Base-by-base conservation (phyloP, 805 yeast genomes). In the Yarrowia phangngaensis region DNA sequence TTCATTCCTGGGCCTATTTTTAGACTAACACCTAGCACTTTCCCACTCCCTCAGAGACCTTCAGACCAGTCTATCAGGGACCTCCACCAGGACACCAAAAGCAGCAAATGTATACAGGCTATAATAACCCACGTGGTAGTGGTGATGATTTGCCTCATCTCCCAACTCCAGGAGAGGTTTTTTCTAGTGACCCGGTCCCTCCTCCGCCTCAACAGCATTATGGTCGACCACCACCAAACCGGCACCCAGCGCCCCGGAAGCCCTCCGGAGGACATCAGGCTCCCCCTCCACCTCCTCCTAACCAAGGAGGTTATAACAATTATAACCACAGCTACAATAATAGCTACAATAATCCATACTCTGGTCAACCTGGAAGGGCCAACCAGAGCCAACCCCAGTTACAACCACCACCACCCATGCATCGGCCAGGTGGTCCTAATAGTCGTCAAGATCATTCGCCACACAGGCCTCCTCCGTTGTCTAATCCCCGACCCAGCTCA, bases 1-100 rank as follows among this genome's bases (percentile, higher is more conserved):
- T 20, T 29, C 26, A 5, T 29, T 26, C 22, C 20, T 29, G 17
- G 32, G 35, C 16, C 35, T 29, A 7, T 29, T 29, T 41, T 41
- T 35, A 8, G 7, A 28, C 34, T 30, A 29, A 41, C 34, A 29
- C 48, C 12, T 24, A 41, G 48, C 48, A 41, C 35, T 41, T 41
- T 41, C 48, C 48, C 35, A 29, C 48, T 14, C 48, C 48, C 17
- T 28, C 8, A 12, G 48, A 41, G 28, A 29, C 48, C 28, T 38
- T 38, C 45, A 38, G n/a, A 23, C 27, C 45, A 14, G 45, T 27
- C 19, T 32, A 31, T 12, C 45, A 24, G n/a, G n/a, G n/a, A 19
- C 45, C 45, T 5, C 45, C 45, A 9, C 45, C 45, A 8, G 20
- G 24, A 15, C 15, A 32, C n/a, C 43, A 38, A 17, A 28, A 28